Conservation (phyloP, 495 filamentous ascomycete genomes). For the Aspergillus leporis region DNA sequence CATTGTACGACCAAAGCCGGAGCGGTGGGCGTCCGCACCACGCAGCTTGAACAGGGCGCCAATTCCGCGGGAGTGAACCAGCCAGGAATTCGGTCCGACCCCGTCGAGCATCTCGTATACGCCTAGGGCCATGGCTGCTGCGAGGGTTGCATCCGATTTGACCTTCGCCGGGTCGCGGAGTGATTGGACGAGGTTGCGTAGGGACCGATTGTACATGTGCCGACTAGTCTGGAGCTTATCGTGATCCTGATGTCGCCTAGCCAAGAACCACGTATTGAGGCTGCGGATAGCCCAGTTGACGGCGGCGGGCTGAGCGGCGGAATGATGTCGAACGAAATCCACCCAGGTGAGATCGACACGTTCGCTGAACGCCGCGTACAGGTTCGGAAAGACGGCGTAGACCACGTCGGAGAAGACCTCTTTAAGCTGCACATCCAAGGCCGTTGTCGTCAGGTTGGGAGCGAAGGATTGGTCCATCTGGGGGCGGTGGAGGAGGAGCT, state of each 20-base stretch:
- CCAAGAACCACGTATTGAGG: conserved; percentile 22
- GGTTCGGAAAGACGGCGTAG: conserved; percentile 17
- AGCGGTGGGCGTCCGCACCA: conserved; percentile 26
- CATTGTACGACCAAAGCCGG: conserved; percentile 30
- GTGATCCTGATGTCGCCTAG: conserved; percentile 18
- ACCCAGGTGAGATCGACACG: conserved; percentile 25
- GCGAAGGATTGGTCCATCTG: conserved; percentile 22
- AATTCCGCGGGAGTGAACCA: conserved; percentile 39
- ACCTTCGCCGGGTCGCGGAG: conserved; percentile 18
- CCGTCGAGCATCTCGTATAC: conserved; percentile 35
- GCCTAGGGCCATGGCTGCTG: conserved; percentile 30
- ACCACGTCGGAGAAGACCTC: conserved; percentile 27
- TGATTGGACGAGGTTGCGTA: conserved; percentile 14
- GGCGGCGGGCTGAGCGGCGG: conserved; percentile 2
- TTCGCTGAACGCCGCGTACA: conserved; percentile 16
- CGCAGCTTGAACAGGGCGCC: conserved; percentile 29
- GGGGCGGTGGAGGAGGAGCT: background rate
- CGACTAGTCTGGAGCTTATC: conserved; percentile 20
- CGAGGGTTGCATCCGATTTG: conserved; percentile 24
- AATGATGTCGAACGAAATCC: conserved; percentile 20
- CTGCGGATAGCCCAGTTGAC: conserved; percentile 20
- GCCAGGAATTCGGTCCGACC: conserved; percentile 29
- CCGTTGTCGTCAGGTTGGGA: conserved; percentile 17
- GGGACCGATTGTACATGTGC: conserved; percentile 25
- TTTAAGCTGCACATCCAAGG: conserved; percentile 20